Conservation (phyloP, 305 asterid genomes). For the Plantago lanceolata region DNA sequence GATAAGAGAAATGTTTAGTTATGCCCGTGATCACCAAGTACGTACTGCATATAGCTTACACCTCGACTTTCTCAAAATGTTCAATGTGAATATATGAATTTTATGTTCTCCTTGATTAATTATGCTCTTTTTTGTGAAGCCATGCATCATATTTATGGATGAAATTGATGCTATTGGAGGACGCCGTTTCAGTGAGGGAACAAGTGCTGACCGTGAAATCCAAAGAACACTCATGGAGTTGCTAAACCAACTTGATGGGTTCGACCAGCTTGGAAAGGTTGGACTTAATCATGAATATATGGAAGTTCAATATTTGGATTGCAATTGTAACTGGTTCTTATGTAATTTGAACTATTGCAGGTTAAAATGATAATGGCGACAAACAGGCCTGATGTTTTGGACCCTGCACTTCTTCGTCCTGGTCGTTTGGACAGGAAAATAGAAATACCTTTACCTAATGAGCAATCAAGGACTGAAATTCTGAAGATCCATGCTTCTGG, state of each 20-base stretch:
- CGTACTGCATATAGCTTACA: constrained; percentile 17
- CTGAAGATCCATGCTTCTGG: constrained; percentile 92
- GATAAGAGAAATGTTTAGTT: constrained; percentile 92
- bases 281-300: background rate
- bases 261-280: constrained; percentile 90
- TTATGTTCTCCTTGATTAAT: background rate
- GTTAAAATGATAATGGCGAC: constrained; percentile 95
- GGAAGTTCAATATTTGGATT: too few relatives aligned
- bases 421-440: constrained; percentile 89
- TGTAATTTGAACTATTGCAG: constrained; percentile 34
- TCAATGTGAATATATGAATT: constrained; percentile 13
- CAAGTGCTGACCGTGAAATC: constrained; percentile 92
- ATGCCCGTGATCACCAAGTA: constrained; percentile 99
- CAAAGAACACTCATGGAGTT: constrained; percentile 88
- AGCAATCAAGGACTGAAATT: constrained; percentile 91
- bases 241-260: constrained; percentile 90
- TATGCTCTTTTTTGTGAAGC: constrained; percentile 39
- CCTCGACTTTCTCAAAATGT: background rate
- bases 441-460: constrained; percentile 85
- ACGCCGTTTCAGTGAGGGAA: constrained; percentile 89
- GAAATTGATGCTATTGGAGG: constrained; percentile 90
- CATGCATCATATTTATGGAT: constrained; percentile 83
- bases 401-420: constrained; percentile 94
- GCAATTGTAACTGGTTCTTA: background rate
- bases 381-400: constrained; percentile 86